Percentiles rank a stretch among this genome's conserved stretches.
Evolutionary conservation across 306 rosid genomes (phyloP).

Genomic region (Mimosa bimucronata): DNA sequence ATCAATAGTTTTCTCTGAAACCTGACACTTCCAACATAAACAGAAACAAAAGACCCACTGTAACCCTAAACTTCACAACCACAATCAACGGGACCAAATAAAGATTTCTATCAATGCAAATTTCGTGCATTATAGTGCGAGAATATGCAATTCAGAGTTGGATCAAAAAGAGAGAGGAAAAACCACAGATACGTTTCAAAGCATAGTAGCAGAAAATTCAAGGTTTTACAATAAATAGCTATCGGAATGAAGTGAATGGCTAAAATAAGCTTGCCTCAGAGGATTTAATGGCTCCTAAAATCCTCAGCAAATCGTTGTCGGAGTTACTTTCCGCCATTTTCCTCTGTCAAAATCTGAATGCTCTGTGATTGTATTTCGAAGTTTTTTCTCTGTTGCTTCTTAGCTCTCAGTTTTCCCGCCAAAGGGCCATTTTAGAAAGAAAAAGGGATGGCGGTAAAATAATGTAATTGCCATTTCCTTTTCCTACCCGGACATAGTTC

Average conservation of each 20-base stretch:
- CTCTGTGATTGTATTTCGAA: background rate
- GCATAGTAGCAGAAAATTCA: background rate
- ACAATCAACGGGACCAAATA: background rate
- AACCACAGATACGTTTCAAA: background rate
- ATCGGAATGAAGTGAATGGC: background rate
- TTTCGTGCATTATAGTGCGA: background rate
- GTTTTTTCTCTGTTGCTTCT: background rate
- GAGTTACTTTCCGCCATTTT: conserved; percentile 67
- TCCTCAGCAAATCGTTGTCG: conserved; percentile 50
- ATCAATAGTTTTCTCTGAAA: background rate
- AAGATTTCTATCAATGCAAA: conserved; percentile 27
- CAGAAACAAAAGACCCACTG: background rate
- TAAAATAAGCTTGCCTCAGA: conserved; percentile 64
- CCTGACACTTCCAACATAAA: background rate
- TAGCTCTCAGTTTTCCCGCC: conserved; percentile 51
- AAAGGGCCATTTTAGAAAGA: background rate
- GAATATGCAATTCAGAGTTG: background rate
- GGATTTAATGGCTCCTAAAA: conserved; percentile 65
- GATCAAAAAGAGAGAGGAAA: background rate
- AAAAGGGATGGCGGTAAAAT: background rate
- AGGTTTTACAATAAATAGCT: conserved; percentile 11
- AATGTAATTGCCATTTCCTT: too few species aligned
- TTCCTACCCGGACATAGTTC: too few species aligned
- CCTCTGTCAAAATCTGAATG: background rate
- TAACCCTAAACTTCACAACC: background rate